Base-by-base conservation (phyloP, 129 eudicot genomes). In the Arctium minus region DNA sequence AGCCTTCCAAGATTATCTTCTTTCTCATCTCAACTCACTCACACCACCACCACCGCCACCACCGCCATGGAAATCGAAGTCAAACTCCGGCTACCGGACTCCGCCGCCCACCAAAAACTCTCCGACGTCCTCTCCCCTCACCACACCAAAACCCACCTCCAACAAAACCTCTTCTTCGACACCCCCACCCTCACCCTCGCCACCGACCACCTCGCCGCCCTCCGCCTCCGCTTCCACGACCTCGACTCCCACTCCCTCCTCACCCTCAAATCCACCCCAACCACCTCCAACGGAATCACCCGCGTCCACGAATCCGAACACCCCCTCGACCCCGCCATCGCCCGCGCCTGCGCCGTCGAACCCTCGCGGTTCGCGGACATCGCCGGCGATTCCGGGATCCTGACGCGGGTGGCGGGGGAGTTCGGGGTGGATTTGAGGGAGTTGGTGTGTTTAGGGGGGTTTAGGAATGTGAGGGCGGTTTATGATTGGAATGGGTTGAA, bases 161-260 rank as follows among this genome's bases (percentile, higher is more conserved):
- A 96, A 83, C 90, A 93, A 44, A 96, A 96, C 89, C 74, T 91
- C 77, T 93, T 96, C 79, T 93, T 96, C 90, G 99, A 96, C 89
- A 87, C 91, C 76, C 78, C 87, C 46, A 46, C 74, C 27, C 65
- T 89, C 81, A 72, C 88, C 65, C 93, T 96, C 87, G 79, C 92
- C 83, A 78, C 97, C 77, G 83, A 53, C 72, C 87, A 84, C 76
- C 90, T 76, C 84, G 92, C 99, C 79, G 93, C 89, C 77, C 95
- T 96, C 78, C 97, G 99, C 80, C 87, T 96, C 80, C 97, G 99
- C 73, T 93, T 96, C 98, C 93, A 93, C 94, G 93, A 88, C 87
- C 88, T 89, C 85, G 96, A 91, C 81, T 73, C 92, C 81, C 91
- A 56, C 9, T 80, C 91, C 79, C 71, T 91, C 83, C 30, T 91